These are phyloP conservation scores for Chlorella sorokiniana DNA, from an alignment of 139 green algal species.

Conservation along the genomic window DNA sequence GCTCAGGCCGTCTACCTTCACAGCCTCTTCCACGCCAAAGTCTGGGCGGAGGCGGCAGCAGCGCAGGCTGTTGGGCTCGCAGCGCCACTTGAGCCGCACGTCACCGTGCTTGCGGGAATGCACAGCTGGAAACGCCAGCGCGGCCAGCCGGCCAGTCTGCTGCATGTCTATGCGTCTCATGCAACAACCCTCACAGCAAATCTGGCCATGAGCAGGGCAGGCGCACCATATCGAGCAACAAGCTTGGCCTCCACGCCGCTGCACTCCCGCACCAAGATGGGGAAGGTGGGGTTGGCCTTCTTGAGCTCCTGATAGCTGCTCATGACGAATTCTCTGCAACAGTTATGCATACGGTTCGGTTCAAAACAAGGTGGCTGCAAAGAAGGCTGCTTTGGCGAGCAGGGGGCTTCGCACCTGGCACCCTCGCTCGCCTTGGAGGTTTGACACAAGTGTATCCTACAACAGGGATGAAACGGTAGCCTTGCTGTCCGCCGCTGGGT, in stretches of 20 bases:
- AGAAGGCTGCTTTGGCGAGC: no score
- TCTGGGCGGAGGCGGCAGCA: no score
- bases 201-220: not conserved
- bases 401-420: constrained; percentile 55
- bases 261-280: constrained; percentile 84
- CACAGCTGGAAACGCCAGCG: no score
- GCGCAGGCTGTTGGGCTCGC: no score
- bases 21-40: constrained; percentile 71
- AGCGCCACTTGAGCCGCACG: no score
- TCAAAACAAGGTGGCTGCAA: not conserved
- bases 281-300: constrained; percentile 86
- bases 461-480: not conserved
- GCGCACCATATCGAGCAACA: constrained; percentile 80
- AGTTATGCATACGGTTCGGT: not conserved
- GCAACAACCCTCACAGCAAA: not conserved
- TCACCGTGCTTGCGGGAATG: not conserved
- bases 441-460: constrained; percentile 84
- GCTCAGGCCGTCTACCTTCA: constrained; percentile 67
- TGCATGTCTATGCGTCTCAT: not conserved
- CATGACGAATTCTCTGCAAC: constrained; percentile 81
- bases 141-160: no score
- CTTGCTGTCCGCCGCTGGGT: not conserved
- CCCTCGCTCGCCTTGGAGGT: constrained; percentile 71
- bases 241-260: constrained; percentile 74
- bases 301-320: constrained; percentile 87